Base-by-base conservation (phyloP, 305 asterid species). In the Ajuga reptans region DNA sequence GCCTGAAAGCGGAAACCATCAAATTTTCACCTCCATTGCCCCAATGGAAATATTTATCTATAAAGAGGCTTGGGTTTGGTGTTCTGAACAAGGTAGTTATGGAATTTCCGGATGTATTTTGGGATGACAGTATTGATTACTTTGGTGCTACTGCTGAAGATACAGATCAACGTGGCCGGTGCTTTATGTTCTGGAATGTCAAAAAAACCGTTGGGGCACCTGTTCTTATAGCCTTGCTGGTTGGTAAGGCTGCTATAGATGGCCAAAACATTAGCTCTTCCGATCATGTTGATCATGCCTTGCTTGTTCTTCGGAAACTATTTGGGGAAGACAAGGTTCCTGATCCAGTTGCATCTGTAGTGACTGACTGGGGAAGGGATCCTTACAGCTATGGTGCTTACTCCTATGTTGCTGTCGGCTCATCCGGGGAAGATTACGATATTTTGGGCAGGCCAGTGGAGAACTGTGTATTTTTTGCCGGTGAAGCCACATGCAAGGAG, bases 401-500 rank as follows among this genome's bases (percentile, higher is more conserved):
- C 80, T 91, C 99, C 60, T 94, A 89, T 74, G 99, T 94, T 67
- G 98, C 98, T 52, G 98, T 94, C 47, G 99, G 99, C 53, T 88
- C 99, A 64, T 89, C 98, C 37, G 99, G 99, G 68, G 98, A 91
- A 81, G 99, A 94, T 78, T 94, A 94, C 74, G 99, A 91, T 80
- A 81, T 85, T 72, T 75, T 94, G 76, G 98, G 98, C 56, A 82
- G 86, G 80, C 99, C 99, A 7, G 96, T 94, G 39, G 92, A 89
- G 64, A 87, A 87, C 69, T 91, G 94, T 75, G 78, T 94, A 75
- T 94, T 94, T 82, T 94, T 94, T 86, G 99, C 99, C 61, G 99
- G 99, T 78, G 99, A 94, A 82, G 98, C 99, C 52, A 94, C 99
- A 11, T 94, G 99, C 81, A 91, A 94, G 88, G 99, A 94, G 85